Percentiles rank a stretch among this genome's conserved stretches.
phyloP scores from a whole-genome alignment of 2,329 filamentous ascomycete species.

The Verticillium longisporum region DNA sequence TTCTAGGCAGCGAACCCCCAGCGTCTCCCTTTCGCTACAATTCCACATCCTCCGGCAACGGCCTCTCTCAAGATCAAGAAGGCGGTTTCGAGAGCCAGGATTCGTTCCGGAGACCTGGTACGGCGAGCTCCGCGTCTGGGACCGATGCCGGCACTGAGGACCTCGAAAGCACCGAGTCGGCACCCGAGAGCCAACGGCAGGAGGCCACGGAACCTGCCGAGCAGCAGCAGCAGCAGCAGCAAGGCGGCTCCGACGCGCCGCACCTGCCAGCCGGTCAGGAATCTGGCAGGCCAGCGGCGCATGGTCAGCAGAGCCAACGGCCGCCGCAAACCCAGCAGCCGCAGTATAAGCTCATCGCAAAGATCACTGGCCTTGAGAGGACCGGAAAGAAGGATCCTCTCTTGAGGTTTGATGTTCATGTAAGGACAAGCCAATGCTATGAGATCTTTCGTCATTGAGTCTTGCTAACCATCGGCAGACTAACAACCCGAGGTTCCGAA shows the following conservation, averaged over 20 bases:
- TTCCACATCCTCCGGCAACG: conserved; percentile 29
- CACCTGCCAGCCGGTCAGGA: conserved; percentile 17
- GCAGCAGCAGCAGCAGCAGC: conserved; percentile 14
- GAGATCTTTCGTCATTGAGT: neutral
- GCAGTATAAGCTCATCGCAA: conserved; percentile 82
- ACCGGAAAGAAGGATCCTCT: conserved; percentile 95
- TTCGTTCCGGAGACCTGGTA: conserved; percentile 37
- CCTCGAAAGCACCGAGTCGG: conserved; percentile 20
- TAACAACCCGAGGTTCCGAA: conserved; percentile 96
- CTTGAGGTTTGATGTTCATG: conserved; percentile 91
- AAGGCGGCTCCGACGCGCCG: conserved; percentile 10
- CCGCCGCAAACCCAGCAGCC: conserved; percentile 56
- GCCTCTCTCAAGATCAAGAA: conserved; percentile 28
- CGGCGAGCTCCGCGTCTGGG: conserved; percentile 38
- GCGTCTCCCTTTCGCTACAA: conserved; percentile 37
- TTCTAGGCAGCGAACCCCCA: conserved; percentile 29
- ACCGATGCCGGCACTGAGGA: conserved; percentile 26
- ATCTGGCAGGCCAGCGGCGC: conserved; percentile 6
- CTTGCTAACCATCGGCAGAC: conserved; percentile 50
- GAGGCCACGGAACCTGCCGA: conserved; percentile 1
- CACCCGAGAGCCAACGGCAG: conserved; percentile 9
- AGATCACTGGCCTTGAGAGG: conserved; percentile 88
- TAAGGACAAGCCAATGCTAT: conserved; percentile 37
- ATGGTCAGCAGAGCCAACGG: conserved; percentile 28
- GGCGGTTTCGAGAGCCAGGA: conserved; percentile 28